Conservation (phyloP, 2,329 filamentous ascomycete species). For the Aspergillus ustus region DNA sequence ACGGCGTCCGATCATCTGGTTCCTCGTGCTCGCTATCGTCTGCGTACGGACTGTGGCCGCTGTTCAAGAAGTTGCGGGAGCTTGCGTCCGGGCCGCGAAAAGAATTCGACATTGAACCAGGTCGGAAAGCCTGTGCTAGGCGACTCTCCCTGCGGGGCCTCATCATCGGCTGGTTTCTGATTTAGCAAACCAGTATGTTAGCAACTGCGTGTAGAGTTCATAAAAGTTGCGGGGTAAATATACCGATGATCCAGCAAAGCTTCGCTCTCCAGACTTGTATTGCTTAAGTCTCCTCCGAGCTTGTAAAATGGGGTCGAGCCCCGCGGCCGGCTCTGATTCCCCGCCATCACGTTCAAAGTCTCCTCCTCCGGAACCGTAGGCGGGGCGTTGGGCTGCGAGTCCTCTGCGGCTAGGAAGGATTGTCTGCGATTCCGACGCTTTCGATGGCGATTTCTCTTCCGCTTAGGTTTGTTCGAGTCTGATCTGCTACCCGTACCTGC, state of each 20-base stretch:
- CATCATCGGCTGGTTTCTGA: slow-evolving; percentile 64
- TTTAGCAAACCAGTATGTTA: slow-evolving; percentile 19
- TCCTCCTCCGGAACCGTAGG: slow-evolving; percentile 49
- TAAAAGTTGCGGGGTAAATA: slow-evolving; percentile 21
- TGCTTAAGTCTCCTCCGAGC: slow-evolving; percentile 68
- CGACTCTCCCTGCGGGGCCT: slow-evolving; percentile 65
- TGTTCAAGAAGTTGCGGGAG: slow-evolving; percentile 40
- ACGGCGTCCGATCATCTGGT: slow-evolving; percentile 59
- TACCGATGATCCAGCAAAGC: slow-evolving; percentile 85
- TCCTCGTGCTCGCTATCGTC: slow-evolving; percentile 41
- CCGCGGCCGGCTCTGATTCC: slow-evolving; percentile 30
- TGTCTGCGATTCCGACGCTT: slow-evolving; percentile 80
- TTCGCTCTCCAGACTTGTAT: slow-evolving; percentile 87
- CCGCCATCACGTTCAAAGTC: slow-evolving; percentile 35
- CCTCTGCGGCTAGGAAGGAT: slow-evolving; percentile 74
- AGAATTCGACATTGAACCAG: slow-evolving; percentile 35
- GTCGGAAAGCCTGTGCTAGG: slow-evolving; percentile 44
- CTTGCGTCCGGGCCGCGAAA: slow-evolving; percentile 51
- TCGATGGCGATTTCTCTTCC: slow-evolving; percentile 74
- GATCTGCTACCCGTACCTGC: slow-evolving; percentile 27
- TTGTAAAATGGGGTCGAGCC: slow-evolving; percentile 58
- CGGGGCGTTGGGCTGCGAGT: slow-evolving; percentile 55
- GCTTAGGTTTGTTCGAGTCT: slow-evolving; percentile 32
- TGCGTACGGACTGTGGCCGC: slow-evolving; percentile 27
- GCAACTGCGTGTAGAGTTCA: neutral